Evolutionary conservation across 345 rosid genomes (phyloP).

Genomic region (Eutrema yunnanense): DNA sequence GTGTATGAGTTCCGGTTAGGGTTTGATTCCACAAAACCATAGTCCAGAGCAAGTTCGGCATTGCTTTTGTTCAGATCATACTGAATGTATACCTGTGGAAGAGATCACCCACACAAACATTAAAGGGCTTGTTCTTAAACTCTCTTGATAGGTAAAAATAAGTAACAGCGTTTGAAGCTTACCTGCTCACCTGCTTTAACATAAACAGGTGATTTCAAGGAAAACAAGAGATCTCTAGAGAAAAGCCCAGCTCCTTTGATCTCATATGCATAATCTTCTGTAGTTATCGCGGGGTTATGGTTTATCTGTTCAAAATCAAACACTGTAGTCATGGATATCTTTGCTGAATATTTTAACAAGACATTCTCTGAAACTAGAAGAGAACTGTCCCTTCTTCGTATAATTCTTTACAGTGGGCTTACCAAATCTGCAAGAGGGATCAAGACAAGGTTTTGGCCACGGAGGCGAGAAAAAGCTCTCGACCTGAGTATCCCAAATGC

Average conservation of each 20-base stretch:
- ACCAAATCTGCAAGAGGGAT: conserved; percentile 93
- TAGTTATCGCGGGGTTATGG: conserved; percentile 61
- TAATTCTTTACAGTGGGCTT: conserved; percentile 9
- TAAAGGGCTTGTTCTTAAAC: neutral
- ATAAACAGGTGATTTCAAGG: conserved; percentile 65
- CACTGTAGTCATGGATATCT: neutral
- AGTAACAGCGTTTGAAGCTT: conserved; percentile 14
- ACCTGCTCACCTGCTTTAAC: conserved; percentile 96
- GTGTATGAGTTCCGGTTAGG: conserved; percentile 65
- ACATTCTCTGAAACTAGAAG: neutral
- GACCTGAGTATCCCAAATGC: conserved; percentile 89
- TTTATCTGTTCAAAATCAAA: conserved; percentile 53
- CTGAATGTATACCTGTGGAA: conserved; percentile 69
- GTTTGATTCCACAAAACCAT: conserved; percentile 74
- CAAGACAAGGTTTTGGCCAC: conserved; percentile 82
- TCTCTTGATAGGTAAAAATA: neutral
- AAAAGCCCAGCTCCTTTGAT: conserved; percentile 93
- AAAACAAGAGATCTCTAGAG: conserved; percentile 81
- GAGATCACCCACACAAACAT: neutral
- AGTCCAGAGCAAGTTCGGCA: conserved; percentile 86
- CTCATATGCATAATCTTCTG: conserved; percentile 83
- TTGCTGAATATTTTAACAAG: neutral
- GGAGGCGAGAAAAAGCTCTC: conserved; percentile 83
- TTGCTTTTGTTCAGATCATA: conserved; percentile 84
- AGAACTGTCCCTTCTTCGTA: neutral